Evolutionary conservation across 2,329 filamentous ascomycete genomes (phyloP).

Genomic region (Fusarium phyllophilum): DNA sequence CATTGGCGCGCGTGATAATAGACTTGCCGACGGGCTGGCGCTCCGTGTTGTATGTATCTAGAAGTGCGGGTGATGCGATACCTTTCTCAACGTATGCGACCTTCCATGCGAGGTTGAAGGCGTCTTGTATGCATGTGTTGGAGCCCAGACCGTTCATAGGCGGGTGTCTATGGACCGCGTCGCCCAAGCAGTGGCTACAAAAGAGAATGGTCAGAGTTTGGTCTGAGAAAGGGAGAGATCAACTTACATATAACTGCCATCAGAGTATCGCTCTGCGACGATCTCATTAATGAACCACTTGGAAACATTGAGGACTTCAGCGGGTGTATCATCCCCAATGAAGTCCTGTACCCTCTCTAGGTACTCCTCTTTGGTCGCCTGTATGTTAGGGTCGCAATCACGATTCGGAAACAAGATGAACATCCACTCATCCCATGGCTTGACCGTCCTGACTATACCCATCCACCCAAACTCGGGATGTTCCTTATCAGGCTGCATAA

Average conservation of each 20-base stretch:
- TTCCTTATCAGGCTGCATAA: background rate
- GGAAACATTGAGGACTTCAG: background rate
- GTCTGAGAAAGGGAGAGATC: accelerated
- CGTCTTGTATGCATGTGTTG: background rate
- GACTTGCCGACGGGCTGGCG: background rate
- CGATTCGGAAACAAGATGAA: background rate
- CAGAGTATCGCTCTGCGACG: background rate
- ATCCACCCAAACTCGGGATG: background rate
- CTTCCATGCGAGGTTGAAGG: background rate
- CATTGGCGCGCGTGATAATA: background rate
- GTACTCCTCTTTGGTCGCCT: background rate
- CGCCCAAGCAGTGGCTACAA: background rate
- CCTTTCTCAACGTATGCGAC: background rate
- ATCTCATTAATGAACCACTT: background rate
- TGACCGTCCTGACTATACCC: background rate
- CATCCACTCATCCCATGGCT: background rate
- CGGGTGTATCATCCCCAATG: background rate
- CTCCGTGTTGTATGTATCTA: background rate
- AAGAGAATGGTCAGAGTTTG: accelerated
- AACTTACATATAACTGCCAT: background rate
- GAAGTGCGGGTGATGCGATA: background rate
- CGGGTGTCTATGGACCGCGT: background rate
- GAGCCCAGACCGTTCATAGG: background rate
- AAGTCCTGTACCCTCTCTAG: background rate
- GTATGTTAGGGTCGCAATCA: background rate